Evolutionary conservation across 2,329 filamentous ascomycete species (phyloP).

Genomic region (Acephala macrosclerotiorum): DNA sequence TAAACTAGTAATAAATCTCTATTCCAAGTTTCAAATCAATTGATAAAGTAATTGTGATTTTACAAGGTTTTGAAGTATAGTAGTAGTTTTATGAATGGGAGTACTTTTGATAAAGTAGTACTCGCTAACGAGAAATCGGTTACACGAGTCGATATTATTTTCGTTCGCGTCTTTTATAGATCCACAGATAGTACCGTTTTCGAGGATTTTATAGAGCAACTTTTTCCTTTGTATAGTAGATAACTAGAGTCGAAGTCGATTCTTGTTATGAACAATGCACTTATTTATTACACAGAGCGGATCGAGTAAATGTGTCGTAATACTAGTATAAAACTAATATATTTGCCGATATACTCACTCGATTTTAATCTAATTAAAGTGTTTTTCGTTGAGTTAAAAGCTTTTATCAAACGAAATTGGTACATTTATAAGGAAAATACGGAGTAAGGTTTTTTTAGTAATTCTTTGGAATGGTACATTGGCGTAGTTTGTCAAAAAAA

Average conservation of each 20-base stretch:
- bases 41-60: too few species aligned
- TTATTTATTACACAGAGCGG: conserved; percentile 40
- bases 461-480: conserved; percentile 39
- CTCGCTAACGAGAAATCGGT: too few species aligned
- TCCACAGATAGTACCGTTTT: conserved; percentile 40
- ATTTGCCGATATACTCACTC: conserved; percentile 36
- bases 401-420: conserved; percentile 39
- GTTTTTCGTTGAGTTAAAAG: conserved; percentile 39
- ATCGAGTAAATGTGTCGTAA: conserved; percentile 40
- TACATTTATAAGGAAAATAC: conserved; percentile 29
- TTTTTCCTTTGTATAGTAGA: conserved; percentile 43
- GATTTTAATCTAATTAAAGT: conserved; percentile 41
- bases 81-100: too few species aligned
- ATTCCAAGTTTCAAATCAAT: too few species aligned
- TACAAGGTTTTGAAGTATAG: too few species aligned
- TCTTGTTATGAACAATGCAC: conserved; percentile 47
- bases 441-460: conserved; percentile 33
- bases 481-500: conserved; percentile 35
- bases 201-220: conserved; percentile 43
- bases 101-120: too few species aligned
- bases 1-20: too few species aligned
- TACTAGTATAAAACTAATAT: conserved; percentile 36
- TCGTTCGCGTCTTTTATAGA: conserved; percentile 37
- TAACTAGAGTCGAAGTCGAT: conserved; percentile 46
- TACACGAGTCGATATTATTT: conserved; percentile 34